These are phyloP conservation scores for Phytophthora lateralis DNA, from an alignment of 352 stramenopile species.

Conservation along the genomic window DNA sequence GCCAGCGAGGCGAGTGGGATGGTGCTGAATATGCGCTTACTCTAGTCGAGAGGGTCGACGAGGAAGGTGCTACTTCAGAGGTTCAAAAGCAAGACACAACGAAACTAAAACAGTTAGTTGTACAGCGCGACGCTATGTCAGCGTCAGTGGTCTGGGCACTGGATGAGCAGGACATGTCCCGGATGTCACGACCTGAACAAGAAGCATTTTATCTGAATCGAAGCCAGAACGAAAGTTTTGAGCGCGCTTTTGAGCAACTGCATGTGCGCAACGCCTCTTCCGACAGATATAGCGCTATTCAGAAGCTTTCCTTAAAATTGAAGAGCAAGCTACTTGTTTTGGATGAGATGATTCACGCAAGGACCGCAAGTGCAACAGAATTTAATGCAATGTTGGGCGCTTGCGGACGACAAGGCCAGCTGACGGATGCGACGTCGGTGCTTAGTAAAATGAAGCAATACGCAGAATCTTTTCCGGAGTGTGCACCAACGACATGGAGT, in stretches of 20 bases:
- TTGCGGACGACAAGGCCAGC: slow-evolving; percentile 40
- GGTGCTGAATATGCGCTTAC: slow-evolving; percentile 26
- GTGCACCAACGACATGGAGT: slow-evolving; percentile 29
- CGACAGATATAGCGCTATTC: slow-evolving; percentile 9
- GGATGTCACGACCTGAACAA: slow-evolving; percentile 18
- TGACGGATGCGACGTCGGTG: slow-evolving; percentile 39
- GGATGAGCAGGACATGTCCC: slow-evolving; percentile 25
- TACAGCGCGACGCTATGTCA: slow-evolving; percentile 22
- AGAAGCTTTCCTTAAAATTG: slow-evolving; percentile 30
- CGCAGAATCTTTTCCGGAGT: slow-evolving; percentile 17
- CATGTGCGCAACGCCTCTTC: background rate
- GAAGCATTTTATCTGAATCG: slow-evolving; percentile 23
- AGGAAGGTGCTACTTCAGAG: background rate
- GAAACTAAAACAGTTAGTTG: slow-evolving; percentile 22
- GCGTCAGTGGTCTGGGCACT: slow-evolving; percentile 29
- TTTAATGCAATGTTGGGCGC: slow-evolving; percentile 48
- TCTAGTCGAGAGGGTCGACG: slow-evolving; percentile 10
- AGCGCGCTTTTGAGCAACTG: slow-evolving; percentile 26
- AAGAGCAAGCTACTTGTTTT: slow-evolving; percentile 40
- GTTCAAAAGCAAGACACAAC: slow-evolving; percentile 5
- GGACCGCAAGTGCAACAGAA: slow-evolving; percentile 21
- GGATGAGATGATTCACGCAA: slow-evolving; percentile 38
- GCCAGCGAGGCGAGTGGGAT: slow-evolving; percentile 47
- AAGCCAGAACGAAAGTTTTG: slow-evolving; percentile 30
- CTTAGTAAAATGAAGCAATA: slow-evolving; percentile 44